Percentiles rank a stretch among this genome's conserved stretches.
Evolutionary conservation across 768 basidiomycete species (phyloP).

Genomic region (Mycena maculata): DNA sequence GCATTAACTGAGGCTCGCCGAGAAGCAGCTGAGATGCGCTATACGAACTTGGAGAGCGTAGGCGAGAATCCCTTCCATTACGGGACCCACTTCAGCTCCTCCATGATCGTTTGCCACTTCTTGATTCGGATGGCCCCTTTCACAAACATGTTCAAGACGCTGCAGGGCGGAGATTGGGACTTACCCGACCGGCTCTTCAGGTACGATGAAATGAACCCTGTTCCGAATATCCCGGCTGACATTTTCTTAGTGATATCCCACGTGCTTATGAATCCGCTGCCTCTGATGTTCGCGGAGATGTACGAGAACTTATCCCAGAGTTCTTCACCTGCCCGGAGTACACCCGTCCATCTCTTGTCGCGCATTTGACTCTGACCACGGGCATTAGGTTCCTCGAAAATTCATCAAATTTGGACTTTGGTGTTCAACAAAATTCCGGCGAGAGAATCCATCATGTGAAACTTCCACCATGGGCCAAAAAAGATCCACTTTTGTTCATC

Average conservation of each 20-base stretch:
- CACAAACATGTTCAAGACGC: conserved; percentile 94
- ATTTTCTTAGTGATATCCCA: conserved; percentile 69
- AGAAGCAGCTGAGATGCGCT: conserved; percentile 81
- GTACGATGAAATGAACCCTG: conserved; percentile 48
- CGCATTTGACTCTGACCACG: background rate
- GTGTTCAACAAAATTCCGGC: conserved; percentile 75
- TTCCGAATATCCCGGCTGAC: background rate
- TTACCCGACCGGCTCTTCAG: conserved; percentile 88
- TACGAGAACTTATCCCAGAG: conserved; percentile 92
- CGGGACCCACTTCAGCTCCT: conserved; percentile 95
- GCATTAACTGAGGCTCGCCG: conserved; percentile 80
- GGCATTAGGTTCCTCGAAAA: conserved; percentile 83
- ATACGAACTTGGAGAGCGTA: conserved; percentile 79
- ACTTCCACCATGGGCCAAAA: conserved; percentile 90
- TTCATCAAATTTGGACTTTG: conserved; percentile 81
- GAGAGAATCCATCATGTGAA: conserved; percentile 90
- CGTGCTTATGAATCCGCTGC: conserved; percentile 89
- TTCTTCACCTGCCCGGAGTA: conserved; percentile 89
- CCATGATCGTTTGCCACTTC: conserved; percentile 97
- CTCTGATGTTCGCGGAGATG: conserved; percentile 88
- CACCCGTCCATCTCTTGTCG: conserved; percentile 32
- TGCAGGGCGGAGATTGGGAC: conserved; percentile 96
- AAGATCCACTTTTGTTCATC: conserved; percentile 87
- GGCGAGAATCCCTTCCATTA: conserved; percentile 92
- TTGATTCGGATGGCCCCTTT: conserved; percentile 90